Evolutionary conservation across 1,139 yeast species (phyloP), one percentile per base, ranked within the genome.

Genomic region (Nakaseomyces kungkrabaensis): DNA sequence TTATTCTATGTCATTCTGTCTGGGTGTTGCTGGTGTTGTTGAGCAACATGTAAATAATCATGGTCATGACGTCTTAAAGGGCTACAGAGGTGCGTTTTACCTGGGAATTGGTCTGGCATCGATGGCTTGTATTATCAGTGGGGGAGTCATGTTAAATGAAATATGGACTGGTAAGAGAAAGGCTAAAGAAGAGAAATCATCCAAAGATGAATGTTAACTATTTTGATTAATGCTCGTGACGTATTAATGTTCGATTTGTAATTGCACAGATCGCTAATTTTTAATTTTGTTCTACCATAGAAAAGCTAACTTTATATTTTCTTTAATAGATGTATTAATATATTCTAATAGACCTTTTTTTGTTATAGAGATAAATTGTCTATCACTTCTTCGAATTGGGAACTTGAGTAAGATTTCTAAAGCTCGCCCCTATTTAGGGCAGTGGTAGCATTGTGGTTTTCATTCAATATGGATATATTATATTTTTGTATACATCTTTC

Each of bases 21-120:
- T 78, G 43, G 81, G 80, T n/a, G 68, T 77, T 42, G 76, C 75
- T 7, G 71, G 73, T 22, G 73, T 77, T 10, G 77, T 77, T 4
- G 80, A 78, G 55, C 59, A 62, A 1, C 69, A 73, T 49, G 66
- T 72, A 1, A 60, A 60, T 25, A 58, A 62, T 9, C 48, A 50
- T 8, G 59, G 65, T 3, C 53, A 61, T 7, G 62, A 64, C 26
- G 24, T 57, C 1, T 56, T 76, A 41, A 51, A 63, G 33, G 61
- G 68, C n/a, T 76, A 76, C 54, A 67, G 79, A 54, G 72, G 72
- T 6, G 78, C 77, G 0, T 53, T 72, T 37, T 74, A 75, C 52
- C 61, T 63, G 4, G 68, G 66, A 5, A 53, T 62, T 29, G 70
- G 68, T 0, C 50, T 63, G 7, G 66, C 68, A 2, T 45, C 47